Conservation (phyloP, 306 rosid species). For the Cicer chorassanicum region DNA sequence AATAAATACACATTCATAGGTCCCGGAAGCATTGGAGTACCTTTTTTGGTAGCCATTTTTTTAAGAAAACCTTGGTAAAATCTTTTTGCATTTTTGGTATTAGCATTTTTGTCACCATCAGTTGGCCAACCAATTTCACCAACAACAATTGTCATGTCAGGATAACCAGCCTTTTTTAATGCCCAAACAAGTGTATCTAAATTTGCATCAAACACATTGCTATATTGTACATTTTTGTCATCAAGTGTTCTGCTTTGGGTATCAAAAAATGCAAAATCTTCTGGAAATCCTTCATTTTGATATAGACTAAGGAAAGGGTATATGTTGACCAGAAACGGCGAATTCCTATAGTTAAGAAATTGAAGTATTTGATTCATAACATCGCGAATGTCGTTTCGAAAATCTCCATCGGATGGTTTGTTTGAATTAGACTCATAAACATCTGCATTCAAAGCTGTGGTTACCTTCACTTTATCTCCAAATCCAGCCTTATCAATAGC, state of each 20-base stretch:
- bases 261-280: conserved; percentile 68
- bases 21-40: conserved; percentile 66
- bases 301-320: conserved; percentile 83
- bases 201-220: conserved; percentile 77
- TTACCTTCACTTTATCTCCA: conserved; percentile 62
- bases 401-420: conserved; percentile 71
- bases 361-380: conserved; percentile 48
- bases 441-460: conserved; percentile 71
- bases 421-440: conserved; percentile 60
- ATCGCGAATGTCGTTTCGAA: conserved; percentile 53
- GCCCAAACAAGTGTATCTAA: conserved; percentile 70
- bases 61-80: conserved; percentile 74
- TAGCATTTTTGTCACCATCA: conserved; percentile 59
- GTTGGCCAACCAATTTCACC: conserved; percentile 99
- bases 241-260: conserved; percentile 12
- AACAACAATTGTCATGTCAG: conserved; percentile 51
- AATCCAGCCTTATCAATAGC: conserved; percentile 67
- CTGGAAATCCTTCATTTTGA: conserved; percentile 51
- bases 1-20: conserved; percentile 59
- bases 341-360: conserved; percentile 47
- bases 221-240: conserved; percentile 55
- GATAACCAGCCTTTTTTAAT: conserved; percentile 53
- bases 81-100: conserved; percentile 44
- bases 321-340: conserved; percentile 77
- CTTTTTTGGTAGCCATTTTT: conserved; percentile 54